Percentiles rank a stretch among this genome's conserved stretches.
These are phyloP conservation scores for Trichosporon faecale DNA, from an alignment of 1,284 basidiomycete species.

Conservation along the genomic window DNA sequence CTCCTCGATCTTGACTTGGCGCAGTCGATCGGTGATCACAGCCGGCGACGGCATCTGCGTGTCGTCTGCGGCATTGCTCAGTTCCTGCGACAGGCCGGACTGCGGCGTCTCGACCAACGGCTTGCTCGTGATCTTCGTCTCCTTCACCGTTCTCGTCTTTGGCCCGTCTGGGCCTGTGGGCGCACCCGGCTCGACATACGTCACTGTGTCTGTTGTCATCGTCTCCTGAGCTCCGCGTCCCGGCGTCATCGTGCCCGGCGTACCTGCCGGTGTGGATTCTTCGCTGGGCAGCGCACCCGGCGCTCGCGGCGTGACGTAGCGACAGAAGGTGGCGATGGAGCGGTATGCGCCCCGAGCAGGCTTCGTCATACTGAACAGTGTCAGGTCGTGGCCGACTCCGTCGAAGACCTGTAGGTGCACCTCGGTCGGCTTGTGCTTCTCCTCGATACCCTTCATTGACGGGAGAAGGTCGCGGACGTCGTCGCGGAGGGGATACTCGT, in stretches of 20 bases:
- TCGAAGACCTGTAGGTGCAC: slow-evolving; percentile 79
- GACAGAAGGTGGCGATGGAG: slow-evolving; percentile 52
- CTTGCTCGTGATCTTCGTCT: neutral
- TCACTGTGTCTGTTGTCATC: neutral
- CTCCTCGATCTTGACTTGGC: neutral
- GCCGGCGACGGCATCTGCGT: neutral
- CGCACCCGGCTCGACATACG: neutral
- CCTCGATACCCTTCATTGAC: slow-evolving; percentile 63
- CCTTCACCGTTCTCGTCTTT: neutral
- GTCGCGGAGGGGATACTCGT: slow-evolving; percentile 65
- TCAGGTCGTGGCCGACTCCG: slow-evolving; percentile 60
- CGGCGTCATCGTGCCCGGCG: neutral
- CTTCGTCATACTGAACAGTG: slow-evolving; percentile 77
- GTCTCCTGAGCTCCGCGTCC: neutral
- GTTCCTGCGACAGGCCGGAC: neutral
- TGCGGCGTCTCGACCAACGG: slow-evolving; percentile 1
- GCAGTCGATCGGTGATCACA: neutral
- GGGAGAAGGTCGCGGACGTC: slow-evolving; percentile 65
- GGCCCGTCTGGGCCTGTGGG: neutral
- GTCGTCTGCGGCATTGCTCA: neutral
- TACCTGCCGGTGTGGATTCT: neutral
- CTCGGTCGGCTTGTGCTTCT: slow-evolving; percentile 65
- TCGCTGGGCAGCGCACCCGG: neutral
- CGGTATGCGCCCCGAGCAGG: slow-evolving; percentile 53
- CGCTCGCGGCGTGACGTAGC: slow-evolving; percentile 46